phyloP scores from a whole-genome alignment of 352 stramenopile genomes.

The Globisporangium megalacanthum region DNA sequence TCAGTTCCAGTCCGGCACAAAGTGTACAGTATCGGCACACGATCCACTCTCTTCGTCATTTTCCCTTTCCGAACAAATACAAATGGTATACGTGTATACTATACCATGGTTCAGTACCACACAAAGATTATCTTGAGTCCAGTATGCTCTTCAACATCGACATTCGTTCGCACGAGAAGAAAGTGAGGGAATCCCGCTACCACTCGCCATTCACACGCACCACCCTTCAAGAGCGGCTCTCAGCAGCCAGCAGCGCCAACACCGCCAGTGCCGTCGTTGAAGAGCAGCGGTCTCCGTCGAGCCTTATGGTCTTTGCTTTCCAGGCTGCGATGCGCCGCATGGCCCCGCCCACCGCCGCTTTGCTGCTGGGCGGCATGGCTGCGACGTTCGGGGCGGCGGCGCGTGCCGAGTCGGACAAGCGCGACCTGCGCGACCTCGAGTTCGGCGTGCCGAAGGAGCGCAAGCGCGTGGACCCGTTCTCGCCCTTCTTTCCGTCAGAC shows the following conservation, averaged over 20 bases:
- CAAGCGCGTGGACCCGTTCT: constrained; percentile 87
- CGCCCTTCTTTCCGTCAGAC: constrained; percentile 86
- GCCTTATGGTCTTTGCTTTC: constrained; percentile 62
- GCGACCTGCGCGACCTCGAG: constrained; percentile 78
- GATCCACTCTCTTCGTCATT: no score
- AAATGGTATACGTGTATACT: no score
- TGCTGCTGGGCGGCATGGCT: constrained; percentile 51
- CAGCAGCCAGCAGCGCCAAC: background rate
- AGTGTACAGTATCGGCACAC: no score
- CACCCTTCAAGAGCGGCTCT: background rate
- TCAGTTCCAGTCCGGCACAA: no score
- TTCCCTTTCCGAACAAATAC: no score
- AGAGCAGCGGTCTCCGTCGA: background rate
- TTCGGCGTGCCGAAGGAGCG: constrained; percentile 82
- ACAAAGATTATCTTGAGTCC: background rate
- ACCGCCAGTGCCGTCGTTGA: background rate
- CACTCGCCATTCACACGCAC: background rate
- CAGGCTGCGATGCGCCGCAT: constrained; percentile 30
- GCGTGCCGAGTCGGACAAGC: constrained; percentile 51
- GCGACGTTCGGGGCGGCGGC: constrained; percentile 24
- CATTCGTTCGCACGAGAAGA: background rate
- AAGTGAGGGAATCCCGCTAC: background rate
- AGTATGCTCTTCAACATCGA: background rate
- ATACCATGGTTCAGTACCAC: no score
- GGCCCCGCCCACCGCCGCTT: constrained; percentile 35